Evolutionary conservation across 192 early-diverging fungal species (phyloP).

Genomic region (Mortierella alpina): DNA sequence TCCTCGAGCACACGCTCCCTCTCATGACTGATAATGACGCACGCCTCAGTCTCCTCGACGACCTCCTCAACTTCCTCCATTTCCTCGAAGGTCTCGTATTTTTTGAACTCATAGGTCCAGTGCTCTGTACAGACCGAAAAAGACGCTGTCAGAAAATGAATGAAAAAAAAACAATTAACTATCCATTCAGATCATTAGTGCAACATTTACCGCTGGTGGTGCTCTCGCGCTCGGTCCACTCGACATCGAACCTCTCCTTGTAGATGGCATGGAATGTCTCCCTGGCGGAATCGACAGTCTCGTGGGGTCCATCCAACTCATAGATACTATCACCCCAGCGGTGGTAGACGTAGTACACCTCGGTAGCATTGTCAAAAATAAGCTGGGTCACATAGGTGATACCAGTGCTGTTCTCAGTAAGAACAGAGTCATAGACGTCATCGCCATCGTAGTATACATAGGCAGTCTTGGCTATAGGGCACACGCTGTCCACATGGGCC

Average conservation of each 20-base stretch:
- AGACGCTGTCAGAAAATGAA: background rate
- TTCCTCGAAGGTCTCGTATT: conserved; percentile 35
- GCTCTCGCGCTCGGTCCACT: conserved; percentile 29
- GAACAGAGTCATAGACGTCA: conserved; percentile 29
- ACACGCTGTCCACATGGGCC: conserved; percentile 22
- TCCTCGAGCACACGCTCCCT: conserved; percentile 10
- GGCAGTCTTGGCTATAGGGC: conserved; percentile 30
- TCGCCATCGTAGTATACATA: conserved; percentile 32
- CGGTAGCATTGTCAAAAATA: background rate
- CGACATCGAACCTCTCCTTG: conserved; percentile 21
- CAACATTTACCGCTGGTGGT: conserved; percentile 14
- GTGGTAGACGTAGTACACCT: conserved; percentile 13
- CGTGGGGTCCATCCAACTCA: conserved; percentile 38
- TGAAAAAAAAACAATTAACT: background rate
- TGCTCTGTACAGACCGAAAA: conserved; percentile 8
- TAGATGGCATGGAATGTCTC: conserved; percentile 24
- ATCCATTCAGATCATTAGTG: background rate
- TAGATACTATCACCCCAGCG: conserved; percentile 32
- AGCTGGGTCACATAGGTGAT: conserved; percentile 27
- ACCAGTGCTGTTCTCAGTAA: conserved; percentile 32
- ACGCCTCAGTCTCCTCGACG: conserved; percentile 34
- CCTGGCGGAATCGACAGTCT: conserved; percentile 31
- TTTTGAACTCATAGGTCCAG: conserved; percentile 32
- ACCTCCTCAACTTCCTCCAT: conserved; percentile 36
- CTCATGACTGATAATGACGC: conserved; percentile 12